A percentile compares a stretch with the other conserved stretches of the same genome.
Conservation (phyloP, 805 yeast genomes). For the Metschnikowia arizonensis region DNA sequence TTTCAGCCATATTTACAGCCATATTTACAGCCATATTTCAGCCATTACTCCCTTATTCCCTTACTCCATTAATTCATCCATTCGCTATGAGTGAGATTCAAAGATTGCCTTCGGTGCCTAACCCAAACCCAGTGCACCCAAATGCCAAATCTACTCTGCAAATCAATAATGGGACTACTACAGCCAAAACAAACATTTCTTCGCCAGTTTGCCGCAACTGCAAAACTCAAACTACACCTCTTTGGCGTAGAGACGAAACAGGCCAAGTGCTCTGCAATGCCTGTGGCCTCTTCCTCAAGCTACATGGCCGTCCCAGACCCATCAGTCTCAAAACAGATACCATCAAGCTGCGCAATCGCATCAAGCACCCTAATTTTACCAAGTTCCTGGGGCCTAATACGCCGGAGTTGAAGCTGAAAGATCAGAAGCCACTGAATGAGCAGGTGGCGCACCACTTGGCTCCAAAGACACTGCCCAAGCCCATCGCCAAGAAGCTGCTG, state of each 20-base stretch:
- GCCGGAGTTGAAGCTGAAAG: slow-evolving; percentile 54
- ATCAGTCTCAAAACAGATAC: slow-evolving; percentile 88
- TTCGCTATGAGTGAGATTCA: slow-evolving; percentile 20
- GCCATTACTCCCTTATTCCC: not conserved
- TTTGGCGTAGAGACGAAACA: slow-evolving; percentile 92
- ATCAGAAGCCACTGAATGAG: slow-evolving; percentile 21
- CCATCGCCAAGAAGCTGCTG: slow-evolving; percentile 12
- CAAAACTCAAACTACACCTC: slow-evolving; percentile 86
- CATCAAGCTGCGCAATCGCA: slow-evolving; percentile 85
- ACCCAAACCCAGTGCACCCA: slow-evolving; percentile 46
- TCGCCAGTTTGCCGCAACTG: slow-evolving; percentile 84
- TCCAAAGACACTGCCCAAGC: slow-evolving; percentile 7
- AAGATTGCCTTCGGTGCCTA: slow-evolving; percentile 17
- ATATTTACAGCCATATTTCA: not conserved
- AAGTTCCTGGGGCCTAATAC: slow-evolving; percentile 48
- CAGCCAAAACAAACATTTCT: slow-evolving; percentile 59
- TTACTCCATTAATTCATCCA: not conserved
- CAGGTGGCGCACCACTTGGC: slow-evolving; percentile 22
- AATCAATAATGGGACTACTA: slow-evolving; percentile 56
- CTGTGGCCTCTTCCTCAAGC: slow-evolving; percentile 86
- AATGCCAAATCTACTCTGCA: slow-evolving; percentile 61
- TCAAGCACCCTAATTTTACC: slow-evolving; percentile 46
- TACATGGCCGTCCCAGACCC: slow-evolving; percentile 92
- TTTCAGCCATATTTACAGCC: not conserved
- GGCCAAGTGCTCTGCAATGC: slow-evolving; percentile 90